These are phyloP conservation scores for Crithidia bombi DNA, from an alignment of 208 protist species.

Conservation along the genomic window DNA sequence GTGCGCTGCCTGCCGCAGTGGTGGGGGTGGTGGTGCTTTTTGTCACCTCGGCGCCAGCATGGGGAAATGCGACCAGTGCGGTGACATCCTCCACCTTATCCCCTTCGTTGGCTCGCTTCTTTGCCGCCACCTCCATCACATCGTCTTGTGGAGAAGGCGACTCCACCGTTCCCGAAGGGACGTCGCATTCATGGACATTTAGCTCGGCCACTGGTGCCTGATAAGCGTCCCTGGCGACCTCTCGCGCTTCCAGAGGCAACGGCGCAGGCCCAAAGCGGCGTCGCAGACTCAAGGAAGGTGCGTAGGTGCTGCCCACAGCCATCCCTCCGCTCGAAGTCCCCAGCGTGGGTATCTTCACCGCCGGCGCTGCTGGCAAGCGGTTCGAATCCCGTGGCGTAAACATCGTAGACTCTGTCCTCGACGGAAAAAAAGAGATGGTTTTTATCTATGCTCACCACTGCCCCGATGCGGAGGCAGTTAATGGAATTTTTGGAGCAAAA, in stretches of 20 bases:
- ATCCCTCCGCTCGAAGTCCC: slow-evolving; percentile 3
- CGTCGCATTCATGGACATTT: slow-evolving; percentile 29
- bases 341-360: slow-evolving; percentile 40
- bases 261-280: slow-evolving; percentile 10
- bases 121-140: background rate
- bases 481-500: background rate
- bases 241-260: background rate
- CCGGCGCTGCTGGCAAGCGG: slow-evolving; percentile 19
- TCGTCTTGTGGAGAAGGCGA: slow-evolving; percentile 4
- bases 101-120: background rate
- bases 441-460: background rate
- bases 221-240: background rate
- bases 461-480: background rate
- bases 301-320: slow-evolving; percentile 10
- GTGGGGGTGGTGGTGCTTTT: background rate
- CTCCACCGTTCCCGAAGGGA: background rate
- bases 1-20: background rate
- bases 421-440: background rate
- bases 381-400: slow-evolving; percentile 32
- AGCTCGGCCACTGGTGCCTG: slow-evolving; percentile 3
- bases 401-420: slow-evolving; percentile 19
- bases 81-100: slow-evolving; percentile 15
- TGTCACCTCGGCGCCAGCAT: background rate
- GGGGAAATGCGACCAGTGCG: background rate
- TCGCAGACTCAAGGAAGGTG: slow-evolving; percentile 17